Evolutionary conservation across 2,329 filamentous ascomycete genomes (phyloP), one percentile per base, ranked within the genome.

Genomic region (Aureobasidium sp.): DNA sequence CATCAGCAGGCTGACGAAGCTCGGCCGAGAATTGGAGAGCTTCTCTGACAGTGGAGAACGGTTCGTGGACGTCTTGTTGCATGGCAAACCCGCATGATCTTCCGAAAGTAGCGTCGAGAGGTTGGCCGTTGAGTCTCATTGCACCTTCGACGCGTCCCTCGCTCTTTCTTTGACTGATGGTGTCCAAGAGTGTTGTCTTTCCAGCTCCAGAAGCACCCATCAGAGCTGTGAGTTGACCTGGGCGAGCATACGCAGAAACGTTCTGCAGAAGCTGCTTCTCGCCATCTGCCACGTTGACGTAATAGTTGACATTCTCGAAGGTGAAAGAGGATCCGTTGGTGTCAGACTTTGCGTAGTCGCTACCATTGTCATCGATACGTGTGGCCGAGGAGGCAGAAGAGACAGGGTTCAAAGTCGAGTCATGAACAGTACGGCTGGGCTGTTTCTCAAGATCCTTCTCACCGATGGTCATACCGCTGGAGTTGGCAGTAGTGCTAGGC

Each of bases 111-210:
- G 74, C 73, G 64, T 84, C 81, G 0, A 82, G 76, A 0, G 79
- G 77, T 61, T 75, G 79, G 2, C 85, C 85, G 64, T 87, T 84
- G 7, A 88, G 83, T 17, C 87, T 72, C 81, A 87, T 86, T 58
- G 85, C 81, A 5, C 85, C 85, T 0, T 83, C 85, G 11, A 88
- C 79, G 1, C 87, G 81, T 11, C 85, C 85, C 68, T 84, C 81
- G 0, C 78, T 81, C 0, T 80, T 83, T 15, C 86, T 77, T 61
- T 83, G 78, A 0, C 82, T 82, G 3, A 86, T 79, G 40, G 68
- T 69, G 69, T 85, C 91, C 19, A 91, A 77, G 37, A 97, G 84
- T 14, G 89, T 83, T 0, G 93, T 97, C 79, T 97, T 99, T 69
- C 93, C 93, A 52, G 85, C 83, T 66, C 87, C 89, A 60, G 87